phyloP scores from a whole-genome alignment of 306 rosid species.

The Canavalia gladiata region DNA sequence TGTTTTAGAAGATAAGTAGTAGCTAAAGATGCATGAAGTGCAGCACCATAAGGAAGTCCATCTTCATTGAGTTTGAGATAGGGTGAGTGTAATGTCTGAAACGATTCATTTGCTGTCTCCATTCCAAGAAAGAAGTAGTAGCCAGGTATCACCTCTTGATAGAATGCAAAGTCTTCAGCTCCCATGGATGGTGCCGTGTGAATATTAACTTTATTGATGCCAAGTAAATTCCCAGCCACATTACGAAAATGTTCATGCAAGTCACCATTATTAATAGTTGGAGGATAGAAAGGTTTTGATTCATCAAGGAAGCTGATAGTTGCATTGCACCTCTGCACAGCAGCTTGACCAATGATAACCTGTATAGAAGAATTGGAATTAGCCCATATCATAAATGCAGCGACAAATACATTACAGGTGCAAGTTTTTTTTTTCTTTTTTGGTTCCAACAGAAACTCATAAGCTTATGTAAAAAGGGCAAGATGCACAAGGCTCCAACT shows the following conservation, averaged over 20 bases:
- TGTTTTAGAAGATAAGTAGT: conserved; percentile 61
- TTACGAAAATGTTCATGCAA: conserved; percentile 63
- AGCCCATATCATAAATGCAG: not conserved
- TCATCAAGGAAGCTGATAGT: conserved; percentile 62
- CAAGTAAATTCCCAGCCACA: conserved; percentile 67
- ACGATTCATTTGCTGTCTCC: conserved; percentile 43
- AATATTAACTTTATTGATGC: conserved; percentile 54
- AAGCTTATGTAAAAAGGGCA: not conserved
- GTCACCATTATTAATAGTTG: conserved; percentile 58
- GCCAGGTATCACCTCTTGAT: conserved; percentile 85
- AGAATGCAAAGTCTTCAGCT: conserved; percentile 82
- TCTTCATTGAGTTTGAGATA: conserved; percentile 75
- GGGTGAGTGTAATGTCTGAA: conserved; percentile 62
- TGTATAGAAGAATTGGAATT: conserved; percentile 43
- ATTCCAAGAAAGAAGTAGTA: conserved; percentile 68
- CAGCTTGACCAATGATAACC: conserved; percentile 78
- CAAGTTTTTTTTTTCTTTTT: not conserved
- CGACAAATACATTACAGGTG: not conserved
- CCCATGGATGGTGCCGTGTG: conserved; percentile 59
- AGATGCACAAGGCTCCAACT: not conserved
- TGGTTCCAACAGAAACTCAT: not conserved
- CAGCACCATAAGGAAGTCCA: conserved; percentile 81
- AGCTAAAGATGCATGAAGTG: conserved; percentile 91
- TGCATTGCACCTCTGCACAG: conserved; percentile 83
- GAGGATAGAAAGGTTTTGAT: conserved; percentile 58